Evolutionary conservation across 306 rosid genomes (phyloP), one percentile per base, ranked within the genome.

Genomic region (Pyrus pyrifolia): DNA sequence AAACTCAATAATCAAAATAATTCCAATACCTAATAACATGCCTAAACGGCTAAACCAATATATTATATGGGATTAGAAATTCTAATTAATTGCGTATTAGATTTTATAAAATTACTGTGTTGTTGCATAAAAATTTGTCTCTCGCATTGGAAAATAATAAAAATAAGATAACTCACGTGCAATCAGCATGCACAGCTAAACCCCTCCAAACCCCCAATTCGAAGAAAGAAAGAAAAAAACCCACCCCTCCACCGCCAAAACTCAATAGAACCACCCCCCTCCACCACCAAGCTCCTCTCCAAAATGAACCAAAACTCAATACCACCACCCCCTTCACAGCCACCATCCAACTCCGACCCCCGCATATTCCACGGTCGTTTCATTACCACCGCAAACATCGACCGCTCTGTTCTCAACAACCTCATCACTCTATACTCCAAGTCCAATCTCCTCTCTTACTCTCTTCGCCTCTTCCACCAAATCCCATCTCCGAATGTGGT

Each of bases 401-500:
- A 90, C 44, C 73, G 76, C 40, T 83, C 71, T 9, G 22, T 75
- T 42, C 87, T 64, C 81, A 91, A 91, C 80, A 81, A 81, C 31
- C 97, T 93, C 81, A 77, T 93, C 59, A 83, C 90, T 0, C 89
- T 45, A 10, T 93, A 87, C 85, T 88, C 90, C 80, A 86, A 86
- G 73, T 76, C 84, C 70, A 81, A 78, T 70, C 82, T 79, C 72
- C 25, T 70, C 2, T 76, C 87, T 57, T 83, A 90, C 57, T 78
- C 96, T 17, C 70, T 72, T 68, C 80, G 89, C 42, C 72, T 90
- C 73, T 93, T 93, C 82, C 55, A 55, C 74, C 90, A 74, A 75
- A 85, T 93, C 76, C 74, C 90, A 17, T 68, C 46, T 10, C 98
- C 98, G 81, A 87, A 86, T 68, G 84, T 91, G 2, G 98, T 87